A percentile compares a stretch with the other conserved stretches of the same genome.
Conservation (phyloP, 495 filamentous ascomycete species). For the Coniosporium apollinis region DNA sequence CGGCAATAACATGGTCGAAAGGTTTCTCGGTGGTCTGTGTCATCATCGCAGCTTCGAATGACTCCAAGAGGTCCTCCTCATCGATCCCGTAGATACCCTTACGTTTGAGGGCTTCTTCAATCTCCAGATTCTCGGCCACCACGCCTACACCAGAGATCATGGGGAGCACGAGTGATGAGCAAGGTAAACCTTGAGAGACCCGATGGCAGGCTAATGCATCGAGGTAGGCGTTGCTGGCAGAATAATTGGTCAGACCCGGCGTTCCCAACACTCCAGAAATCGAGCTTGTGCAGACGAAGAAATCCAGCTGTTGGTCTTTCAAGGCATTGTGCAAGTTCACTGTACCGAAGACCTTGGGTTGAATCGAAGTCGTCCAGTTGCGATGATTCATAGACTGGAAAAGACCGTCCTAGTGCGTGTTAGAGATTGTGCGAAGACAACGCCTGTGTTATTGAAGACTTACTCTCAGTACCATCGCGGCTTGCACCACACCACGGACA, state of each 20-base stretch:
- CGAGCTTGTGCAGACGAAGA: too few species aligned
- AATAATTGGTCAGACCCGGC: too few species aligned
- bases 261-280: too few species aligned
- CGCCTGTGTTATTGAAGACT: too few species aligned
- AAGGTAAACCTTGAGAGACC: constrained; percentile 12
- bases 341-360: too few species aligned
- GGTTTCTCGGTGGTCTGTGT: neutral
- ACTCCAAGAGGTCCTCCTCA: constrained; percentile 19
- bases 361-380: too few species aligned
- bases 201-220: constrained; percentile 21
- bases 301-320: too few species aligned
- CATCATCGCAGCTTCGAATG: constrained; percentile 21
- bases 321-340: too few species aligned
- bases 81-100: constrained; percentile 27
- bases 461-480: constrained; percentile 11
- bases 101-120: constrained; percentile 19
- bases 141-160: constrained; percentile 27
- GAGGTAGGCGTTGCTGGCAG: too few species aligned
- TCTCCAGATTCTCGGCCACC: constrained; percentile 23
- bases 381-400: too few species aligned
- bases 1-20: neutral
- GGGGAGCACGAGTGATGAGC: constrained; percentile 16
- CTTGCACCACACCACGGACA: constrained; percentile 10
- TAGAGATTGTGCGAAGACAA: too few species aligned
- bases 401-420: too few species aligned